Percentiles rank a stretch among this genome's conserved stretches.
Conservation (phyloP, 208 protist species). For the Crithidia brevicula region DNA sequence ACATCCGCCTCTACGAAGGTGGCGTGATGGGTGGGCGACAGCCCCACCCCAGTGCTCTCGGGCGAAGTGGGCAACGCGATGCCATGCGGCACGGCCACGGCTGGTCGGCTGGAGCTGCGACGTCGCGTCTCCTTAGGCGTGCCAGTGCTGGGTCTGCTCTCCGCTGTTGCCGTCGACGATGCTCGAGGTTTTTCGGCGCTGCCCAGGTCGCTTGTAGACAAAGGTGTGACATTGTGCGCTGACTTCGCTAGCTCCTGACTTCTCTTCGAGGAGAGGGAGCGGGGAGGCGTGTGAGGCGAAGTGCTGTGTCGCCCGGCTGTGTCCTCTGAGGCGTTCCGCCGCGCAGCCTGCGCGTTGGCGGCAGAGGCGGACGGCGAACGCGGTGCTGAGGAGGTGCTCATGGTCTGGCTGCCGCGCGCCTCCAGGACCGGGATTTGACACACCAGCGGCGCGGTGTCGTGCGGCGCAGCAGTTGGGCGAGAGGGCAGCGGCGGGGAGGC, state of each 20-base stretch:
- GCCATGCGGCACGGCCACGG: neutral
- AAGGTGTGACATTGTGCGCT: neutral
- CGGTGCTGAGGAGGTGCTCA: neutral
- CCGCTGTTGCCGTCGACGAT: neutral
- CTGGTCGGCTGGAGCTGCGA: neutral
- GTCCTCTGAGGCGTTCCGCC: neutral
- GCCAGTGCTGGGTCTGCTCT: neutral
- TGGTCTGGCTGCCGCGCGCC: neutral
- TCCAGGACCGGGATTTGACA: neutral
- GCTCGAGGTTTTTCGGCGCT: neutral
- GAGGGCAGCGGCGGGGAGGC: conserved; percentile 5
- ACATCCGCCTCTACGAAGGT: neutral
- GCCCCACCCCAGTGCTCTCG: neutral
- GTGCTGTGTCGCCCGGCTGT: conserved; percentile 1
- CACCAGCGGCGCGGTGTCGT: neutral
- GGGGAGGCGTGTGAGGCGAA: neutral
- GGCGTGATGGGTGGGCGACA: neutral
- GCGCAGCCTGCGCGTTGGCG: neutral
- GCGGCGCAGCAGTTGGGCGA: neutral
- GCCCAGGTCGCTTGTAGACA: conserved; percentile 8
- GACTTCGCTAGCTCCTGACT: neutral
- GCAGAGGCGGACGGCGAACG: conserved; percentile 1
- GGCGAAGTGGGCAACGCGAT: neutral
- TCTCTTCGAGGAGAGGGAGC: neutral
- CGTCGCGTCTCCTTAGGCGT: neutral